Evolutionary conservation across 176 grass and related monocot genomes (phyloP).

Genomic region (Eleusine indica): DNA sequence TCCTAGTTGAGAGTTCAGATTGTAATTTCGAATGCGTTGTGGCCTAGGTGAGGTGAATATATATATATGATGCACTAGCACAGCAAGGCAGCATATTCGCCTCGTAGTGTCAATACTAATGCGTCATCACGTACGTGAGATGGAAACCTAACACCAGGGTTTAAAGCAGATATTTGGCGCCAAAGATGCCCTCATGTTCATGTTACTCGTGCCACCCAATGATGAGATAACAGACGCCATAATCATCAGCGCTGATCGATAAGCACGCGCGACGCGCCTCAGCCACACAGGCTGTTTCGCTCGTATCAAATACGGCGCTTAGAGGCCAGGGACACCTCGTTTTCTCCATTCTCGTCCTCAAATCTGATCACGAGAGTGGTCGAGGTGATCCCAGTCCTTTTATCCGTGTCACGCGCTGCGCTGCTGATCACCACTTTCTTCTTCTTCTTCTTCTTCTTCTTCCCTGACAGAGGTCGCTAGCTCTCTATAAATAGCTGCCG

Average conservation of each 20-base stretch:
- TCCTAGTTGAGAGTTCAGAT: too few species aligned
- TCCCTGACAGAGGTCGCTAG: background rate
- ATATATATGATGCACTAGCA: background rate
- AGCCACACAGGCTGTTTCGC: background rate
- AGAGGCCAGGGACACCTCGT: background rate
- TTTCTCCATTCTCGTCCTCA: conserved; percentile 38
- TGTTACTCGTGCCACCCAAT: conserved; percentile 29
- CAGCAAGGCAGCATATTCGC: background rate
- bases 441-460: background rate
- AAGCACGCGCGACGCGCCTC: conserved; percentile 13
- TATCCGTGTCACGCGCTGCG: background rate
- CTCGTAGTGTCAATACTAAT: too few species aligned
- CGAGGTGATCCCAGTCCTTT: background rate
- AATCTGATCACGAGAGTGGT: conserved; percentile 26
- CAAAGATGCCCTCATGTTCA: background rate
- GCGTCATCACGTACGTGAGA: conserved; percentile 48
- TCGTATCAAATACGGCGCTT: conserved; percentile 43
- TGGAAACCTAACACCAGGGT: conserved; percentile 14
- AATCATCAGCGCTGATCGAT: conserved; percentile 41
- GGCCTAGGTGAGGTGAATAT: background rate
- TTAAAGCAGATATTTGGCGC: conserved; percentile 20
- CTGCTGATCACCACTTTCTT: background rate
- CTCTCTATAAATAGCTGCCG: conserved; percentile 47
- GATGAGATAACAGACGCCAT: background rate
- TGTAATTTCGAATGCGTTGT: background rate